A percentile compares a stretch with the other conserved stretches of the same genome.
Conservation (phyloP, 257 asterid species). For the Solanum appendiculatum region DNA sequence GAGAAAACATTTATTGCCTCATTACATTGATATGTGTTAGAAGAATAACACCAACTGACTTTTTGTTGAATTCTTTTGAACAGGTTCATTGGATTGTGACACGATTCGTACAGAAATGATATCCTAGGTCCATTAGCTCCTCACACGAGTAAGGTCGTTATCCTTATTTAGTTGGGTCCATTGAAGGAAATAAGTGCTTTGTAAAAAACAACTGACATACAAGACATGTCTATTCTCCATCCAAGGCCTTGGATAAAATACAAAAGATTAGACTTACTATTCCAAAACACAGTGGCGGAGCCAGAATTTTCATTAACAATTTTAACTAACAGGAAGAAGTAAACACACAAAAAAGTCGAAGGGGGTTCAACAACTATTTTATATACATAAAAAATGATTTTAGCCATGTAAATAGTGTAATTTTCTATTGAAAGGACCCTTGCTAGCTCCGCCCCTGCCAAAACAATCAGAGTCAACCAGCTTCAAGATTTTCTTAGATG, state of each 20-base stretch:
- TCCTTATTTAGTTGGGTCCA: background rate
- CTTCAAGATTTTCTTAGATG: background rate
- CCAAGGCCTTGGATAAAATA: background rate
- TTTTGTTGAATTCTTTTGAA: background rate
- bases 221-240: background rate
- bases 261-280: background rate
- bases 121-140: background rate
- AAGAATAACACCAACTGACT: background rate
- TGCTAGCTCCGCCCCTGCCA: background rate
- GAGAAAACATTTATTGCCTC: background rate
- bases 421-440: background rate
- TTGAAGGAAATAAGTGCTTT: background rate
- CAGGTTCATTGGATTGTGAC: constrained; percentile 57
- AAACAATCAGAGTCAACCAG: background rate
- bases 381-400: background rate
- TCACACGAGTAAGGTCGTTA: background rate
- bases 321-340: background rate
- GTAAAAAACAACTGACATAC: background rate
- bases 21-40: background rate
- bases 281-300: background rate
- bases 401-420: background rate
- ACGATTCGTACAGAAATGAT: constrained; percentile 30
- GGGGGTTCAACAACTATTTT: background rate
- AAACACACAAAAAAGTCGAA: background rate
- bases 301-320: background rate